Evolutionary conservation across 805 yeast species (phyloP), one percentile per base, ranked within the genome.

Genomic region (Wickerhamomyces tratensis): DNA sequence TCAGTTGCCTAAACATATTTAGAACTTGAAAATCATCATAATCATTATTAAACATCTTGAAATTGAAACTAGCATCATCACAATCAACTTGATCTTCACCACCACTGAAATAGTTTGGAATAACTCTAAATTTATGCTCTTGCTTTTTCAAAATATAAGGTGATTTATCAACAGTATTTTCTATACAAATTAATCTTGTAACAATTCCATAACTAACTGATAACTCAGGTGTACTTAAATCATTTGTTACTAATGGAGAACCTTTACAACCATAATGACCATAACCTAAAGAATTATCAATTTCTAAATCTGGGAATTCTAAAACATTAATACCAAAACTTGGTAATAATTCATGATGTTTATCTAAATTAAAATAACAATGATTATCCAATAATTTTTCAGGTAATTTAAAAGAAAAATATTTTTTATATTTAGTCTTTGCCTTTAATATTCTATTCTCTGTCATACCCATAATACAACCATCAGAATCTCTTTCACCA

Each of bases 391-490:
- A 57, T 27, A 76, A 54, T 47, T 69, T 70, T 35, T 67, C 61
- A 1, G 85, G 85, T 40, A 78, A 67, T 53, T 69, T 76, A 57
- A 78, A 78, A 36, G 74, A 71, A 56, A 78, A 75, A 48, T 69
- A 75, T 52, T 78, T 78, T 51, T 76, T 76, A 50, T 78, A 77
- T 48, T 65, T 71, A 9, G 63, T 60, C 29, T 67, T 56, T 3
- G 82, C 79, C 42, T 65, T 64, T 34, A 78, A 57, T 1, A 72
- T 58, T 48, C 83, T 56, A 42, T 67, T 69, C 47, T 69, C 59
- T 8, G 73, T 74, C 15, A 78, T 54, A 0, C 82, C 83, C 38
- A 77, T 48, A n/a, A 46, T 41, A 29, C 68, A 60, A 4, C 74
- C 72, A 50, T 77, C 82, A 38, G 48, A 51, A 53, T 77, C 84